A percentile compares a stretch with the other conserved stretches of the same genome.
These are phyloP conservation scores for Stachybotrys chartarum DNA, from an alignment of 2,329 filamentous ascomycete species.

Conservation along the genomic window DNA sequence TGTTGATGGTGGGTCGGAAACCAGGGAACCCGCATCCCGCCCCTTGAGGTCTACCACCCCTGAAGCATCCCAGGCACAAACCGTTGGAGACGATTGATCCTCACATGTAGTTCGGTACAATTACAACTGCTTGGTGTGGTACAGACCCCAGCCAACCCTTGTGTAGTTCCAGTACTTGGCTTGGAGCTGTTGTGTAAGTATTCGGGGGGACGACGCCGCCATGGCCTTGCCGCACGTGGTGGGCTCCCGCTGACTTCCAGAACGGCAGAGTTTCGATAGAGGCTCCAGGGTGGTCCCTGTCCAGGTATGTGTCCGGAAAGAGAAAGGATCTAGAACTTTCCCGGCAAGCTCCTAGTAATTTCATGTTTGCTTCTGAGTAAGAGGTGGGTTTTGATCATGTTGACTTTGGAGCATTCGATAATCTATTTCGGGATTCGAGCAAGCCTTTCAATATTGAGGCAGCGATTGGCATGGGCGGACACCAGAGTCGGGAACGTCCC, in stretches of 20 bases:
- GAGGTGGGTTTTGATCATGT: not conserved
- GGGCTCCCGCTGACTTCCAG: not conserved
- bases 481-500: too few relatives aligned
- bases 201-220: too few relatives aligned
- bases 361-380: not conserved
- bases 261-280: not conserved
- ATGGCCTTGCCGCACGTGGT: too few relatives aligned
- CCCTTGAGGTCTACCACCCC: not conserved
- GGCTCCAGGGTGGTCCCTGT: not conserved
- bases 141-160: too few relatives aligned
- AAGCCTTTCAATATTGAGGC: not conserved
- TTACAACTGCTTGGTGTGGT: too few relatives aligned
- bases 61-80: not conserved
- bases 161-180: too few relatives aligned
- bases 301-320: not conserved
- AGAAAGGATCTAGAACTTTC: not conserved
- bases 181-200: too few relatives aligned
- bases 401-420: not conserved
- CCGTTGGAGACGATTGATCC: too few relatives aligned
- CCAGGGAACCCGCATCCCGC: not conserved
- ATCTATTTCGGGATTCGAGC: not conserved
- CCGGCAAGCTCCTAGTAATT: not conserved
- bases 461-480: not conserved
- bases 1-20: not conserved
- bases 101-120: too few relatives aligned